These are phyloP conservation scores for Fusarium staphyleae DNA, from an alignment of 2,329 filamentous ascomycete species.

Conservation along the genomic window DNA sequence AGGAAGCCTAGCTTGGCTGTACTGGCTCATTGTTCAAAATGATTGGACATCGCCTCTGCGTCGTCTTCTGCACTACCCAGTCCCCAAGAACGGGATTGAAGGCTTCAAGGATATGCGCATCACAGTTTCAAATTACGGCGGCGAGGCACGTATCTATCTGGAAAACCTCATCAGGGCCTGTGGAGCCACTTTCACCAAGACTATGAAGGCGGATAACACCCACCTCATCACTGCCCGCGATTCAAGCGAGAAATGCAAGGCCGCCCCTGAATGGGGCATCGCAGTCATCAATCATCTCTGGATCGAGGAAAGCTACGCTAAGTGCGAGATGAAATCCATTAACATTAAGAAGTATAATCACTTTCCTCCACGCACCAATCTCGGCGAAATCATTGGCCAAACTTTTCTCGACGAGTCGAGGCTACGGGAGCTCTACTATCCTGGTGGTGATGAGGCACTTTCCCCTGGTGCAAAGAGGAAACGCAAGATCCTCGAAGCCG, in stretches of 20 bases:
- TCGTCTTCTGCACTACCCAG: constrained; percentile 87
- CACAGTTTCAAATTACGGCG: constrained; percentile 94
- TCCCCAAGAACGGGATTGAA: constrained; percentile 77
- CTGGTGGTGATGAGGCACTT: constrained; percentile 62
- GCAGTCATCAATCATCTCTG: constrained; percentile 93
- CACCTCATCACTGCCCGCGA: constrained; percentile 92
- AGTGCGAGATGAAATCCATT: constrained; percentile 77
- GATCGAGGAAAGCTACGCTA: constrained; percentile 96
- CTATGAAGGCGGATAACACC: constrained; percentile 93
- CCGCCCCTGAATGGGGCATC: constrained; percentile 91
- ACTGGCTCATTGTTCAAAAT: constrained; percentile 87
- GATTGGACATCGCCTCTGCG: constrained; percentile 86
- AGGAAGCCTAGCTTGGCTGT: constrained; percentile 93
- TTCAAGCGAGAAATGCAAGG: constrained; percentile 90
- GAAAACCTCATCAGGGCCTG: constrained; percentile 88
- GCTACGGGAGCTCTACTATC: constrained; percentile 72
- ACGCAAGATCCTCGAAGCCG: constrained; percentile 57
- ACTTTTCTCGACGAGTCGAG: constrained; percentile 74
- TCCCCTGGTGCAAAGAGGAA: constrained; percentile 55
- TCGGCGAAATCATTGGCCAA: constrained; percentile 91
- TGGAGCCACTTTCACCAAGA: constrained; percentile 91
- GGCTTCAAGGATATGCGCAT: constrained; percentile 81
- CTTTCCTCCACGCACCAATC: constrained; percentile 88
- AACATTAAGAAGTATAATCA: constrained; percentile 80
- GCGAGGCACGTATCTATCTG: constrained; percentile 90